phyloP scores from a whole-genome alignment of 2,329 filamentous ascomycete genomes.

The Zopfia rhizophila region DNA sequence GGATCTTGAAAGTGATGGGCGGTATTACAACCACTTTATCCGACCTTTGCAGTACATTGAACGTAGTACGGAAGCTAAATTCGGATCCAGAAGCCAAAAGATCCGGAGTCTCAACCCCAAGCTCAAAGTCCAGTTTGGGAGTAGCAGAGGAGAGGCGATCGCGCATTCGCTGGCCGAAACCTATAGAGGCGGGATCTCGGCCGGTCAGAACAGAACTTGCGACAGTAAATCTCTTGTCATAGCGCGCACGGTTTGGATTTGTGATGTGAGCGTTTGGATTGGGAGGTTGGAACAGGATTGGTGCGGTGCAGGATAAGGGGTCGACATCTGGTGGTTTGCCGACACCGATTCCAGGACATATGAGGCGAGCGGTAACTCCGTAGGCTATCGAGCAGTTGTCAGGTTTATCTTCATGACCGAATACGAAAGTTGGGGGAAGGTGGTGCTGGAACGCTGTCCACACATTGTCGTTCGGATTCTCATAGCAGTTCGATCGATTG shows the following conservation, averaged over 20 bases:
- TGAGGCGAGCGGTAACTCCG: constrained; percentile 29
- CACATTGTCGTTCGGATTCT: constrained; percentile 20
- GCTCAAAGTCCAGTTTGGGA: constrained; percentile 32
- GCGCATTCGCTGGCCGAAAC: constrained; percentile 32
- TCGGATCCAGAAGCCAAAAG: constrained; percentile 25
- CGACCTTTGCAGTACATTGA: constrained; percentile 20
- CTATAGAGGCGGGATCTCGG: constrained; percentile 13
- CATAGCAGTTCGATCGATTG: constrained; percentile 28
- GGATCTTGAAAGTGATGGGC: constrained; percentile 24
- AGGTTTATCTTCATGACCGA: constrained; percentile 9
- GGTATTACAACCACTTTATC: constrained; percentile 29
- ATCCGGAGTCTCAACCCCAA: constrained; percentile 28
- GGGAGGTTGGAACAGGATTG: constrained; percentile 30
- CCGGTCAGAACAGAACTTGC: constrained; percentile 27
- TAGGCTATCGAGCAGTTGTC: constrained; percentile 32
- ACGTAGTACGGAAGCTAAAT: constrained; percentile 30
- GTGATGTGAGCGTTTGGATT: constrained; percentile 17
- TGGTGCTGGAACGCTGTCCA: constrained; percentile 30
- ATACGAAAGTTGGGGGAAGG: constrained; percentile 36
- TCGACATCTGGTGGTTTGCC: constrained; percentile 13
- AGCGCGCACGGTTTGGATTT: constrained; percentile 12
- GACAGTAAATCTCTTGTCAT: constrained; percentile 26
- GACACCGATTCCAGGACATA: constrained; percentile 22
- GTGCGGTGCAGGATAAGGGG: constrained; percentile 20
- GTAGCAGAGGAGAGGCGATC: constrained; percentile 34